phyloP scores from a whole-genome alignment of 192 early-diverging fungal species.

The Paraglomus brasilianum region DNA sequence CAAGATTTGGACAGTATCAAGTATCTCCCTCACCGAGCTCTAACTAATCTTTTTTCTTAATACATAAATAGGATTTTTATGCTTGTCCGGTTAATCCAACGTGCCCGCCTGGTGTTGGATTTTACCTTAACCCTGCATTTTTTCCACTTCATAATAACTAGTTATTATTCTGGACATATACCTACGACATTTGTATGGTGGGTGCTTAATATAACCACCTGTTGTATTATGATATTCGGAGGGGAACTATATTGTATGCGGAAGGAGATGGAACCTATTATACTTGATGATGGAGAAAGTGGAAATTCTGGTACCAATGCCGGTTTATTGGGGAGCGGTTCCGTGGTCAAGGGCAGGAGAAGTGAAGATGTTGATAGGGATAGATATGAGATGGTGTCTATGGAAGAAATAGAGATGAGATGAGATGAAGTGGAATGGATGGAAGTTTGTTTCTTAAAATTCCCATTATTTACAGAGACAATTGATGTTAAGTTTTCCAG shows the following conservation, averaged over 20 bases:
- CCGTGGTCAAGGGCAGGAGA: background rate
- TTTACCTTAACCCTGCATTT: conserved; percentile 72
- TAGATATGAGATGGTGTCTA: conserved; percentile 41
- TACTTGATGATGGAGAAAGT: conserved; percentile 32
- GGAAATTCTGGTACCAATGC: conserved; percentile 10
- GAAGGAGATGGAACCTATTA: conserved; percentile 77
- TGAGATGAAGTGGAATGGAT: no score
- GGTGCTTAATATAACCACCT: conserved; percentile 51
- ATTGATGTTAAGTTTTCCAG: no score
- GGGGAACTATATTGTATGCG: conserved; percentile 82
- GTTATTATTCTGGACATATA: conserved; percentile 56
- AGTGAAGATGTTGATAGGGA: conserved; percentile 26
- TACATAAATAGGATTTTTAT: conserved; percentile 39
- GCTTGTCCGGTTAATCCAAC: conserved; percentile 65
- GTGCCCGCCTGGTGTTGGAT: conserved; percentile 74
- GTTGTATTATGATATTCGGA: conserved; percentile 65
- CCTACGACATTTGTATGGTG: conserved; percentile 71
- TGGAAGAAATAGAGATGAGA: conserved; percentile 32
- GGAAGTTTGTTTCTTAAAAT: no score
- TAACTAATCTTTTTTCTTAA: background rate
- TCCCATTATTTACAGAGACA: no score
- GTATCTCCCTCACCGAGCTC: background rate
- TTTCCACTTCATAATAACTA: conserved; percentile 62
- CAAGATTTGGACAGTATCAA: background rate
- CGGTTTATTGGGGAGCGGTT: background rate